These are phyloP conservation scores for Talaromyces sp. DNA, from an alignment of 2,329 filamentous ascomycete species.

Conservation along the genomic window DNA sequence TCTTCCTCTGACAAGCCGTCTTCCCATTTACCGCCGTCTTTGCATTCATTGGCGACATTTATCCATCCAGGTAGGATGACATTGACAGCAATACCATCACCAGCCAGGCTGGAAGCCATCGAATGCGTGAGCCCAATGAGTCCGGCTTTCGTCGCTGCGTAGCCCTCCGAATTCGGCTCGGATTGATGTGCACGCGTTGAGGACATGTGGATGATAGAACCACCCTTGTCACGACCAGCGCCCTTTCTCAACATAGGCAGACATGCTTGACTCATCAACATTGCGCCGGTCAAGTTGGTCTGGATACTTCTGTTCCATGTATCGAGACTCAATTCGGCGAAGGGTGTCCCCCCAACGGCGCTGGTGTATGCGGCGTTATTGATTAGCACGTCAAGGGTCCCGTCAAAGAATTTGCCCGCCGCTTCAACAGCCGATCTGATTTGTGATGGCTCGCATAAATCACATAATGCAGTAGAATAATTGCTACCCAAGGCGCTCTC, in stretches of 20 bases:
- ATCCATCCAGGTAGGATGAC: constrained; percentile 17
- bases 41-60: constrained; percentile 16
- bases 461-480: constrained; percentile 8
- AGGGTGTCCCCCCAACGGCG: constrained; percentile 5
- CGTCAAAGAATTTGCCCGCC: constrained; percentile 10
- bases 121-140: constrained; percentile 15
- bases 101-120: constrained; percentile 14
- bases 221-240: constrained; percentile 1
- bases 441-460: constrained; percentile 6
- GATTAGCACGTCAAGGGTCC: constrained; percentile 12
- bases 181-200: constrained; percentile 17
- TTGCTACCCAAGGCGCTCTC: background rate
- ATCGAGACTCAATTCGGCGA: constrained; percentile 12
- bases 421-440: constrained; percentile 4
- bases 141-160: constrained; percentile 15
- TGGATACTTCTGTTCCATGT: constrained; percentile 16
- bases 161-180: constrained; percentile 14
- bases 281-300: constrained; percentile 15
- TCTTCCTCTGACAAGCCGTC: constrained; percentile 11
- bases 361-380: constrained; percentile 16
- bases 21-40: constrained; percentile 15
- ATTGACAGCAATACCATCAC: constrained; percentile 13
- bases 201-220: constrained; percentile 16
- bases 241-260: constrained; percentile 7
- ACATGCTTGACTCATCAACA: constrained; percentile 17